These are phyloP conservation scores for Arthroderma sp. DNA, from an alignment of 2,329 filamentous ascomycete genomes.

Conservation along the genomic window DNA sequence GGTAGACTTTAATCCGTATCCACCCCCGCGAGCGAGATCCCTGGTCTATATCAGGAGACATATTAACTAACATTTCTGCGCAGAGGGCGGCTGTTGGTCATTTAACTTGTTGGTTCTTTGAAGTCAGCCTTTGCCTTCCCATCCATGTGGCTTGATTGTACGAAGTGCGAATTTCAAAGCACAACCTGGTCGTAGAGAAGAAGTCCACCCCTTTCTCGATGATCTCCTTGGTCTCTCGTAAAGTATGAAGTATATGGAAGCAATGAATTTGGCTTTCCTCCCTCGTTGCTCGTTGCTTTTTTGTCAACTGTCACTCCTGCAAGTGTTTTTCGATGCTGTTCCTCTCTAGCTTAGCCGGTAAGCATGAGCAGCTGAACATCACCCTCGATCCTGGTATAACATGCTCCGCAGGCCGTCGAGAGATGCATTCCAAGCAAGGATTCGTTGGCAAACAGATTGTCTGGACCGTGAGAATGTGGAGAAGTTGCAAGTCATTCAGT, in stretches of 20 bases:
- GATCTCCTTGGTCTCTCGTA: neutral
- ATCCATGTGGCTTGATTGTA: conserved; percentile 1
- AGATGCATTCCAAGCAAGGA: neutral
- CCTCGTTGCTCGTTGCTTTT: neutral
- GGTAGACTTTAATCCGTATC: neutral
- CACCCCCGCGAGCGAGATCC: neutral
- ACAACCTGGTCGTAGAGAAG: neutral
- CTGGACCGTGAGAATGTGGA: conserved; percentile 2
- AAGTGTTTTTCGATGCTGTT: neutral
- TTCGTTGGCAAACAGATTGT: neutral
- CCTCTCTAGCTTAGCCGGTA: neutral
- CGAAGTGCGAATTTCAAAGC: neutral
- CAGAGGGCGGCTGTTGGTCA: conserved; percentile 1
- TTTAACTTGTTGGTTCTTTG: neutral
- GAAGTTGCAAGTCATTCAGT: neutral
- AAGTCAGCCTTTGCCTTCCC: neutral
- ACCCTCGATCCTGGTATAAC: neutral
- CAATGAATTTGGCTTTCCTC: neutral
- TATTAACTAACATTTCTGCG: conserved; percentile 2
- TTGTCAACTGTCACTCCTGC: conserved; percentile 1
- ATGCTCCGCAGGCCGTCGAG: neutral
- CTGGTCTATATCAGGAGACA: neutral
- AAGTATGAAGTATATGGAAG: neutral
- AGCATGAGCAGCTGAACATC: neutral
- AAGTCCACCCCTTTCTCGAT: neutral